phyloP scores from a whole-genome alignment of 805 yeast genomes.

The Candida suzukii region DNA sequence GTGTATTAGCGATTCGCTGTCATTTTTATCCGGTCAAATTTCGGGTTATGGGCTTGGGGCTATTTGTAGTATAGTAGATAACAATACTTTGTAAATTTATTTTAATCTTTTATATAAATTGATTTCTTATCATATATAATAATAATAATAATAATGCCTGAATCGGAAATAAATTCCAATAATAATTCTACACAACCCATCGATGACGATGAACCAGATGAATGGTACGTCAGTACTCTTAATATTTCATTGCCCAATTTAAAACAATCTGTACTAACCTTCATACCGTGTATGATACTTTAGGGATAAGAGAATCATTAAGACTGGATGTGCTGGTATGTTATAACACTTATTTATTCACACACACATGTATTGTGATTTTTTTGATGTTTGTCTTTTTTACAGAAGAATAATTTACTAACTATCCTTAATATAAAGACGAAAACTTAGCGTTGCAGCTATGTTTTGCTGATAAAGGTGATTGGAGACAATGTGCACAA shows the following conservation, averaged over 20 bases:
- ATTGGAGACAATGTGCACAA: slow-evolving; percentile 67
- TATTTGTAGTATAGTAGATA: too few relatives aligned
- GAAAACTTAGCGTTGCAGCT: slow-evolving; percentile 65
- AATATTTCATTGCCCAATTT: background rate
- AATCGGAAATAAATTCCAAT: too few relatives aligned
- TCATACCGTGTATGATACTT: background rate
- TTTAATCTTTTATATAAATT: too few relatives aligned
- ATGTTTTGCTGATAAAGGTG: slow-evolving; percentile 76
- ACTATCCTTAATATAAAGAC: slow-evolving; percentile 21
- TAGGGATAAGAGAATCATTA: slow-evolving; percentile 64
- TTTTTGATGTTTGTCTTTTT: background rate
- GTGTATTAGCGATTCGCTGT: too few relatives aligned
- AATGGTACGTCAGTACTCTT: slow-evolving; percentile 45
- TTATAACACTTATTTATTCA: slow-evolving; percentile 5
- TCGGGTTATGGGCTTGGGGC: too few relatives aligned
- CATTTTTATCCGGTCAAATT: too few relatives aligned
- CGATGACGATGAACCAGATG: slow-evolving; percentile 62
- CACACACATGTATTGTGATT: too few relatives aligned
- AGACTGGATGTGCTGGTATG: slow-evolving; percentile 67
- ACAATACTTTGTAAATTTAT: too few relatives aligned
- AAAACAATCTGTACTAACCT: too few relatives aligned
- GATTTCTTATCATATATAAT: too few relatives aligned
- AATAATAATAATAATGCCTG: too few relatives aligned
- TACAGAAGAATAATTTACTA: slow-evolving; percentile 2
- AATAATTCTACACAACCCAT: too few relatives aligned